Evolutionary conservation across 192 early-diverging fungal species (phyloP).

Genomic region (Coemansia sp.): DNA sequence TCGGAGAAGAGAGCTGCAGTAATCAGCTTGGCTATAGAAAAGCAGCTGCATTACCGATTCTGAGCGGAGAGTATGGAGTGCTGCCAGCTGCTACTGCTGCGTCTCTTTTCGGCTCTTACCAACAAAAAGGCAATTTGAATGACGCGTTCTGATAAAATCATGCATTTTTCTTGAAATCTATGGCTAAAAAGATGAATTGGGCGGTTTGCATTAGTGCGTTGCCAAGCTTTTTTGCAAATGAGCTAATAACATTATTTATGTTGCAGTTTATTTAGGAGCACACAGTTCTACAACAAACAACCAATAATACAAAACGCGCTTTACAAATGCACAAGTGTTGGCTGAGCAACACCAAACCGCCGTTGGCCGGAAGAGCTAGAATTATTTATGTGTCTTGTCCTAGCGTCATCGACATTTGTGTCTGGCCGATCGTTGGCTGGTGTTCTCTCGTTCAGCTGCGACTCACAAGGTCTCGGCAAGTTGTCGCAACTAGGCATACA

Average conservation of each 20-base stretch:
- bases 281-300: background rate
- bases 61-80: background rate
- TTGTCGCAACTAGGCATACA: background rate
- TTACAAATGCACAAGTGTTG: slow-evolving; percentile 10
- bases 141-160: too few relatives aligned
- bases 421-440: background rate
- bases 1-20: background rate
- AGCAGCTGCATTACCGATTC: background rate
- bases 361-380: background rate
- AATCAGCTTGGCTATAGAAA: background rate
- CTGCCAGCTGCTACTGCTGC: too few relatives aligned
- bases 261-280: background rate
- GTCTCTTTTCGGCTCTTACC: background rate
- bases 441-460: background rate
- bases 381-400: background rate
- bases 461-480: background rate
- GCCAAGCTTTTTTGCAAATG: too few relatives aligned
- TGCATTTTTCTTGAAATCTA: too few relatives aligned
- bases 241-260: background rate
- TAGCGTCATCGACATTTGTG: background rate
- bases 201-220: too few relatives aligned
- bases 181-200: too few relatives aligned
- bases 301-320: background rate
- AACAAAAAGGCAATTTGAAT: background rate
- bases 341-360: slow-evolving; percentile 10